These are phyloP conservation scores for Dothiorella sarmentorum DNA, from an alignment of 2,329 filamentous ascomycete genomes.

Conservation along the genomic window DNA sequence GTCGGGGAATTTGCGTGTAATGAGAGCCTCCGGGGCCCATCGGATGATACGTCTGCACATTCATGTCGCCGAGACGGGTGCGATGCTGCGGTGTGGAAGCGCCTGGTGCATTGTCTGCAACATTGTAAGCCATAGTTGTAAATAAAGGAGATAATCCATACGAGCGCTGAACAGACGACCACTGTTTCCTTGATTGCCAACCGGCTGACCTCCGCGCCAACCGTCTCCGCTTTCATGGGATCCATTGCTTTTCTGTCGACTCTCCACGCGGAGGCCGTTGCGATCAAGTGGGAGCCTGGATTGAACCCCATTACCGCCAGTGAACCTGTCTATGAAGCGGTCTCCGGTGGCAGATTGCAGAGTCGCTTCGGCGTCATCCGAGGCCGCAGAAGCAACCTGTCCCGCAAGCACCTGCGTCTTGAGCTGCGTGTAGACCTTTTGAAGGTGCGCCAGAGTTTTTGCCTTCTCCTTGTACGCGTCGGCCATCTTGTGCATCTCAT, in stretches of 20 bases:
- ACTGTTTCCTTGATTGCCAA: background rate
- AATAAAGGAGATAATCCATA: background rate
- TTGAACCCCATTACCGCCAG: slow-evolving; percentile 24
- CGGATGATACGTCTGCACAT: slow-evolving; percentile 24
- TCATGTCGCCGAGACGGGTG: slow-evolving; percentile 28
- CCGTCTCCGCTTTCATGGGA: slow-evolving; percentile 1
- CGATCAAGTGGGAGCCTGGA: background rate
- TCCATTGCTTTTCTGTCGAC: slow-evolving; percentile 14
- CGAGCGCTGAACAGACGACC: background rate
- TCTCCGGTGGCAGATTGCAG: slow-evolving; percentile 27
- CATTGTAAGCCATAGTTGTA: background rate
- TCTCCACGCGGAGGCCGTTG: background rate
- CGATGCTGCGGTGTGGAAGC: slow-evolving; percentile 28
- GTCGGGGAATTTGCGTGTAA: slow-evolving; percentile 32
- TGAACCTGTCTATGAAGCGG: slow-evolving; percentile 24
- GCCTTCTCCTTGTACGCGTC: slow-evolving; percentile 67
- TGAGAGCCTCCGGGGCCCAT: slow-evolving; percentile 26
- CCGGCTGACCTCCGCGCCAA: slow-evolving; percentile 25
- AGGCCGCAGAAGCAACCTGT: slow-evolving; percentile 54
- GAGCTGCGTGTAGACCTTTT: slow-evolving; percentile 57
- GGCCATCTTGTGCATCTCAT: slow-evolving; percentile 69
- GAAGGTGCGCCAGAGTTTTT: slow-evolving; percentile 64
- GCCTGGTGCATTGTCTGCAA: slow-evolving; percentile 26
- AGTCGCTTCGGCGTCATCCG: slow-evolving; percentile 41
- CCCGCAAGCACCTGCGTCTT: slow-evolving; percentile 55